A percentile compares a stretch with the other conserved stretches of the same genome.
Conservation (phyloP, 768 basidiomycete genomes). For the Russula griseocarnosa region DNA sequence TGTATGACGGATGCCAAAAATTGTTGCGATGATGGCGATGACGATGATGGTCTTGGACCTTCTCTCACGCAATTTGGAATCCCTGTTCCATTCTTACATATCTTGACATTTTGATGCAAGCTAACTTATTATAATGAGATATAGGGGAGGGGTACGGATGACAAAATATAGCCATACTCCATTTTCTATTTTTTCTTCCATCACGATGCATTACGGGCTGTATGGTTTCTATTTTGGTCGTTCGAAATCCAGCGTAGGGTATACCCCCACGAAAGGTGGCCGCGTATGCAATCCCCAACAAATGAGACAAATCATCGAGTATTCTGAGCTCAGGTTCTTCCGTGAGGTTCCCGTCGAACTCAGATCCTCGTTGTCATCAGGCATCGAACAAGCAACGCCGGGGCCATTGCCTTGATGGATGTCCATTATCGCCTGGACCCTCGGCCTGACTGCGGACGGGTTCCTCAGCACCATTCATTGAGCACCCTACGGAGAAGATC, state of each 20-base stretch:
- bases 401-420: slow-evolving; percentile 30
- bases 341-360: slow-evolving; percentile 35
- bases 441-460: slow-evolving; percentile 63
- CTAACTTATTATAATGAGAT: neutral
- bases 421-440: slow-evolving; percentile 44
- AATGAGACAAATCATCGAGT: neutral
- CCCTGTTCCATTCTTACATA: neutral
- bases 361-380: slow-evolving; percentile 21
- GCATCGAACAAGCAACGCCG: slow-evolving; percentile 28
- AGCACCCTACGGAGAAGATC: slow-evolving; percentile 85
- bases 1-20: no score
- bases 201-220: neutral
- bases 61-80: neutral
- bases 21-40: no score
- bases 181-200: neutral
- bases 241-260: neutral
- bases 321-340: slow-evolving; percentile 22
- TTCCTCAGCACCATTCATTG: slow-evolving; percentile 89
- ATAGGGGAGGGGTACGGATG: neutral
- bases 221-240: neutral
- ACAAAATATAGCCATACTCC: neutral
- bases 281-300: no score
- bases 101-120: neutral
- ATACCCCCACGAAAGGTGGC: neutral
- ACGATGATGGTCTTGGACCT: no score